These are phyloP conservation scores for Fusarium mexicanum DNA, from an alignment of 2,329 filamentous ascomycete species.

Conservation along the genomic window DNA sequence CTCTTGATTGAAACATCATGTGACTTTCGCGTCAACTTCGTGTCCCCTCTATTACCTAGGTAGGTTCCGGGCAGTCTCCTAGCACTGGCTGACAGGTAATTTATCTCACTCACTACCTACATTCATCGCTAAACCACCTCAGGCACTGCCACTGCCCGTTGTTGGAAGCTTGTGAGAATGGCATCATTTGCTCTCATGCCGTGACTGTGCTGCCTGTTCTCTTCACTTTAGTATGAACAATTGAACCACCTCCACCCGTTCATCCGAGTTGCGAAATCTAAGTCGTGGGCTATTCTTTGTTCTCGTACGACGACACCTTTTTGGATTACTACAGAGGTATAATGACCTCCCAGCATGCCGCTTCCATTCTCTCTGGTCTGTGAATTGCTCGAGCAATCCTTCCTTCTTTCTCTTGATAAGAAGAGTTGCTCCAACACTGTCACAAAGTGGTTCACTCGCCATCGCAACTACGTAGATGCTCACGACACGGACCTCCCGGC, in stretches of 20 bases:
- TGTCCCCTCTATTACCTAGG: constrained; percentile 4
- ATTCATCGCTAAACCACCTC: constrained; percentile 4
- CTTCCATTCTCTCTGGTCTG: constrained; percentile 77
- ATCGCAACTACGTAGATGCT: constrained; percentile 67
- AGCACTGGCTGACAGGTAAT: constrained; percentile 40
- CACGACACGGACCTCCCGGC: constrained; percentile 67
- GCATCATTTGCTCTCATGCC: neutral
- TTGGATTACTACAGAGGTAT: neutral
- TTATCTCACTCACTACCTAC: constrained; percentile 20
- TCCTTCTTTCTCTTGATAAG: constrained; percentile 53
- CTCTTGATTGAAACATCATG: constrained; percentile 33
- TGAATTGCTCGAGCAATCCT: constrained; percentile 75
- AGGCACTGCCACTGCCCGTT: constrained; percentile 1
- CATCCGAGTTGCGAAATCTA: neutral
- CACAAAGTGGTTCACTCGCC: constrained; percentile 73
- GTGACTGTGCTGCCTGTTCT: constrained; percentile 22
- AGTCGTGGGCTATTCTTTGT: neutral
- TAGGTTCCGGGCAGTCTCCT: neutral
- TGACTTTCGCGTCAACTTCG: constrained; percentile 47
- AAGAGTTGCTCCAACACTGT: constrained; percentile 54
- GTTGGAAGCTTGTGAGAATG: constrained; percentile 2
- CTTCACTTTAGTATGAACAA: neutral
- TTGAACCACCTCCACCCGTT: neutral
- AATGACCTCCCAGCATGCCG: constrained; percentile 59
- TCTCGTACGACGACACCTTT: neutral